phyloP scores from a whole-genome alignment of 176 grass and related monocot species.

The Carex myosuroides region DNA sequence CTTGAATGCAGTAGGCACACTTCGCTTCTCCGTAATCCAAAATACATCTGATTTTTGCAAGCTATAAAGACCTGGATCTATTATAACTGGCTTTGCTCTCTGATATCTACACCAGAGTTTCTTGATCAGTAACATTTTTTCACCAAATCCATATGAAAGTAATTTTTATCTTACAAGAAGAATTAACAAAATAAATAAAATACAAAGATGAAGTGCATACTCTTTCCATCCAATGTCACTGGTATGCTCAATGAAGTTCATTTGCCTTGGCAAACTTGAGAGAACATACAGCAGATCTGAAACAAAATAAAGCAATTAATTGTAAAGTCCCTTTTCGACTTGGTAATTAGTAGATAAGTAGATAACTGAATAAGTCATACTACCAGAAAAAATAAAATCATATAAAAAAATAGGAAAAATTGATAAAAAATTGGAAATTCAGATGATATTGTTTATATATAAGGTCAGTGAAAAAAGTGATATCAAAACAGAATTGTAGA shows the following conservation, averaged over 20 bases:
- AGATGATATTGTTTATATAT: background rate
- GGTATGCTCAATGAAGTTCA: conserved; percentile 96
- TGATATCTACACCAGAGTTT: conserved; percentile 54
- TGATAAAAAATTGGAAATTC: background rate
- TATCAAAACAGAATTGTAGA: background rate
- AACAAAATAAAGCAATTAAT: background rate
- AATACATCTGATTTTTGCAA: conserved; percentile 87
- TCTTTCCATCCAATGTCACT: conserved; percentile 99
- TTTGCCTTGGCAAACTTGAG: conserved; percentile 69
- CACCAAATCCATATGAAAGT: background rate
- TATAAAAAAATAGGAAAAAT: background rate
- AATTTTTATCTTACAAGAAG: background rate
- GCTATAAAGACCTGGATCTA: conserved; percentile 91
- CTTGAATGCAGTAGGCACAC: conserved; percentile 91
- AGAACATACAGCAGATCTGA: conserved; percentile 75
- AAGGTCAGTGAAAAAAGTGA: background rate
- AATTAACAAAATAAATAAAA: conserved; percentile 11
- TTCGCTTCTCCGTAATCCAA: conserved; percentile 89
- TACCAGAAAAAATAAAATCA: background rate
- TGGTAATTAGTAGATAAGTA: conserved; percentile 2
- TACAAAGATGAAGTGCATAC: conserved; percentile 37
- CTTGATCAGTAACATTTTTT: conserved; percentile 2
- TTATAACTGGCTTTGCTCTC: conserved; percentile 92
- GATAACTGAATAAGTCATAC: background rate
- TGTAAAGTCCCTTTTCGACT: background rate